Evolutionary conservation across 2,329 filamentous ascomycete species (phyloP).

Genomic region (Pestalotiopsis sp.): DNA sequence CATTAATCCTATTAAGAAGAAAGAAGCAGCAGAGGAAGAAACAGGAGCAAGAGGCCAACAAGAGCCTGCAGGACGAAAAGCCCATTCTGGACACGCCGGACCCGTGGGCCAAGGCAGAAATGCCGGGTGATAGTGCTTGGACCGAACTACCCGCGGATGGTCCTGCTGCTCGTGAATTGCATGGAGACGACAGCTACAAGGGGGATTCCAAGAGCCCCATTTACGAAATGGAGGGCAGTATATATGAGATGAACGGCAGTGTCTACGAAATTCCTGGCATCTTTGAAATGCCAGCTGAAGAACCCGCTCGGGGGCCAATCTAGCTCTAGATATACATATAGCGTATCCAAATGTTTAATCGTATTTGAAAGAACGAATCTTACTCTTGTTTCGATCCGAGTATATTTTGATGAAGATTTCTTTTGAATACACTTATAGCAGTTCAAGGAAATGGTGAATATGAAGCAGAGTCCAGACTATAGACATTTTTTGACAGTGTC

Average conservation of each 20-base stretch:
- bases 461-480: too few species aligned
- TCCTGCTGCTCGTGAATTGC: neutral
- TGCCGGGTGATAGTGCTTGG: neutral
- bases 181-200: neutral
- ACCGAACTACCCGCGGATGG: neutral
- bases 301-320: neutral
- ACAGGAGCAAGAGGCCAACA: neutral
- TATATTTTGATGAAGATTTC: too few species aligned
- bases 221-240: neutral
- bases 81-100: neutral
- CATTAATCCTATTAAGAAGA: neutral
- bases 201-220: neutral
- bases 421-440: too few species aligned
- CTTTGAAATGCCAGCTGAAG: neutral
- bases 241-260: neutral
- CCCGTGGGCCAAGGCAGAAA: neutral
- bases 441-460: too few species aligned
- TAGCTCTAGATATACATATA: neutral
- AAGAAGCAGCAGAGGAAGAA: neutral
- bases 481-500: too few species aligned
- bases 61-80: neutral
- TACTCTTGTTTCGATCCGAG: too few species aligned
- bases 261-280: neutral
- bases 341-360: neutral
- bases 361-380: too few species aligned